Evolutionary conservation across 176 grass and related monocot species (phyloP), one percentile per base, ranked within the genome.

Genomic region (Aechmea fasciata): DNA sequence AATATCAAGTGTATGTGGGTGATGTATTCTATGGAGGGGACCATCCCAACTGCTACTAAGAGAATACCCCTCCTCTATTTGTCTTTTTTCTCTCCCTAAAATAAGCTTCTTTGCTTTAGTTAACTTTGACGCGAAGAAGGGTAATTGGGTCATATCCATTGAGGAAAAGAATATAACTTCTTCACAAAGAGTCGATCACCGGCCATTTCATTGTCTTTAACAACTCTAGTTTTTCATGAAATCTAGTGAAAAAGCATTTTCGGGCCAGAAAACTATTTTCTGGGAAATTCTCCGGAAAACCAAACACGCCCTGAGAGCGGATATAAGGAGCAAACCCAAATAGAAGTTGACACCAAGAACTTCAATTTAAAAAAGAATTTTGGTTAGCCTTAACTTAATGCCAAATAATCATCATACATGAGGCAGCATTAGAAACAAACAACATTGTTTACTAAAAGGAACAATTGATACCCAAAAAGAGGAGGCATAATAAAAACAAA

Each of bases 1-100:
- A 71, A 25, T 50, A 71, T 78, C 11, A 87, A 78, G 11, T 74
- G 64, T 19, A 70, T 73, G 12, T 70, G 64, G 15, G 69, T 59
- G 69, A 84, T 20, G 49, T 47, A 72, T 52, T 71, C 82, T 63
- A 81, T 52, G 72, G 15, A 77, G 52, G 11, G 57, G 41, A 13
- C 69, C 66, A 62, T 70, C 69, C 61, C 33, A 57, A 80, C 25
- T 73, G 24, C 64, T 65, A 51, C 77, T 50, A 10, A 71, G 71
- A 18, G 72, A 84, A 55, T 73, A 33, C 64, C 68, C 84, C 80
- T 68, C n/a, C 20, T 52, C 70, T 50, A 13, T 33, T 69, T 83
- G 81, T 78, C 75, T 77, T 57, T 80, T 80, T 85, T 65, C 77
- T 72, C 54, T 80, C 64, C 63, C 64, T 47, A 22, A 65, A 22